Evolutionary conservation across 1,284 basidiomycete genomes (phyloP), one percentile per base, ranked within the genome.

Genomic region (Cerioporus squamosus): DNA sequence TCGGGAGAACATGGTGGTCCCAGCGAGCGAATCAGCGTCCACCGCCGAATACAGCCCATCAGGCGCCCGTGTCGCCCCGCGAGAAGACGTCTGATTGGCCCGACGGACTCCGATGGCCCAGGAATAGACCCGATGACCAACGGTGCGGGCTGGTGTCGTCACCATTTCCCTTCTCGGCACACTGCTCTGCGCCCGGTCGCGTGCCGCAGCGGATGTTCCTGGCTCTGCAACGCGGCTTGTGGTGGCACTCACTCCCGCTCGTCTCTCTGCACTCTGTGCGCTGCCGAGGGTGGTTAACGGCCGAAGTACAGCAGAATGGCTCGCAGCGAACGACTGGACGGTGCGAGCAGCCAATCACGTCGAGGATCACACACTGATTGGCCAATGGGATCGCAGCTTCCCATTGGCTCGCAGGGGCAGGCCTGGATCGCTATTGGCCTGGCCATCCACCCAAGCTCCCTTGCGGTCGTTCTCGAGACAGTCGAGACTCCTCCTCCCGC

Each of bases 361-460:
- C 17, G 20, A 48, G 43, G 18, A 60, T 59, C 53, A 42, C 31
- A 36, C 53, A 45, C 56, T 66, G 66, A 69, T 69, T 69, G 67
- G 66, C 51, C 62, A 60, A 57, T 57, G 49, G 51, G 58, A 59
- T 49, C 47, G 38, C 36, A 45, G 39, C 23, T 44, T 66, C 61
- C 57, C 56, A 69, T 69, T 69, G 68, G 68, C 65, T 59, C 20
- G 53, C 39, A 60, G 53, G 51, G 51, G 57, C 59, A 57, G 62
- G 67, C 60, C 68, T 68, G 66, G 68, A 64, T 55, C 65, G 63
- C 66, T 65, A 68, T 70, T 70, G 68, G 68, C 61, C 68, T 70
- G 67, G 64, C 63, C 63, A 50, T 63, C 50, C 61, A 53, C 62
- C 53, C 62, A 62, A 63, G 60, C 59, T 62, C 67, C 61, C 62